Conservation (phyloP, 2,329 filamentous ascomycete genomes). For the Trichoderma endophyticum region DNA sequence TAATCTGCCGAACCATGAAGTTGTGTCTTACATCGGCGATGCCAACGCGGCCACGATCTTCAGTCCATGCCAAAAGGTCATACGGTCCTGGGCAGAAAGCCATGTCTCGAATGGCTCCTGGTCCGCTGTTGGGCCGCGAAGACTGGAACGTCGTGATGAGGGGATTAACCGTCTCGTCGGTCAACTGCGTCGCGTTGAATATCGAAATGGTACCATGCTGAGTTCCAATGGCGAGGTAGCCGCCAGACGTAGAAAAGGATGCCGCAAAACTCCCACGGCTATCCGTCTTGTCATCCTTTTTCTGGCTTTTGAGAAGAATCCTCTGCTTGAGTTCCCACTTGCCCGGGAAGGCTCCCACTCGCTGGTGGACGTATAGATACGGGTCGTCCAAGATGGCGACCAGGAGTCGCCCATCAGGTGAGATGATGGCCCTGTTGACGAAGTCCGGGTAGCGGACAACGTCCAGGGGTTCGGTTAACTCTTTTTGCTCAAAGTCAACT, state of each 20-base stretch:
- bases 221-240: conserved; percentile 71
- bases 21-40: conserved; percentile 69
- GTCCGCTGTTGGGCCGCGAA: conserved; percentile 65
- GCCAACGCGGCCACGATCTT: conserved; percentile 75
- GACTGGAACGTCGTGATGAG: conserved; percentile 75
- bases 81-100: conserved; percentile 85
- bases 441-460: conserved; percentile 73
- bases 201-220: conserved; percentile 78
- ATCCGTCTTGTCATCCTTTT: conserved; percentile 50
- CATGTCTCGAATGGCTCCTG: conserved; percentile 86
- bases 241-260: conserved; percentile 70
- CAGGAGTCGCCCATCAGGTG: conserved; percentile 77
- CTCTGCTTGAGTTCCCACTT: conserved; percentile 52
- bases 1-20: conserved; percentile 64
- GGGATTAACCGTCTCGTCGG: conserved; percentile 49
- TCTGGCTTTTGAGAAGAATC: conserved; percentile 58
- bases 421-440: conserved; percentile 93
- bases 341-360: conserved; percentile 35
- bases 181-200: conserved; percentile 57
- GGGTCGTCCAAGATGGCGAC: conserved; percentile 86
- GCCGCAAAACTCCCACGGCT: conserved; percentile 72
- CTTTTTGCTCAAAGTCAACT: conserved; percentile 49
- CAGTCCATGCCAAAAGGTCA: conserved; percentile 90
- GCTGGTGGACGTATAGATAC: conserved; percentile 77
- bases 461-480: conserved; percentile 58